These are phyloP conservation scores for Phytophthora citricola DNA, from an alignment of 352 stramenopile species.

Conservation along the genomic window DNA sequence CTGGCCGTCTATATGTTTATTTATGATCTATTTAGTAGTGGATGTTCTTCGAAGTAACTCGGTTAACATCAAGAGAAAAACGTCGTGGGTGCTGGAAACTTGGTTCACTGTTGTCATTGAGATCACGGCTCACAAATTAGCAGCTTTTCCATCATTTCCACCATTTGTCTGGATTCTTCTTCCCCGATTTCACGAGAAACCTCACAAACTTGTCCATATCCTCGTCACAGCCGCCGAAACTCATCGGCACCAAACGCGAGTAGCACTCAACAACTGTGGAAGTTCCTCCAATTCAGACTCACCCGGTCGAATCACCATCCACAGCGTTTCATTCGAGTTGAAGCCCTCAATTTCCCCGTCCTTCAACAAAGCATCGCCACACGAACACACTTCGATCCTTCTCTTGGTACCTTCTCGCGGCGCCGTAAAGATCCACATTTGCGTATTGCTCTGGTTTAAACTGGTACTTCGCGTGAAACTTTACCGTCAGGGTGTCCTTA, in stretches of 20 bases:
- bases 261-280: background rate
- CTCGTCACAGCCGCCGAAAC: background rate
- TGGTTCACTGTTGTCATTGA: background rate
- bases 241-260: background rate
- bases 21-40: no score
- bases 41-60: no score
- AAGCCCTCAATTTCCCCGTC: constrained; percentile 2
- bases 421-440: constrained; percentile 6
- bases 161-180: background rate
- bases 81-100: no score
- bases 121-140: background rate
- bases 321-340: background rate
- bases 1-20: no score
- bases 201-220: constrained; percentile 1
- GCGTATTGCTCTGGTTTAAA: background rate
- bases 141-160: constrained; percentile 2
- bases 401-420: background rate
- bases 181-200: background rate
- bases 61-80: no score
- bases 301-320: background rate
- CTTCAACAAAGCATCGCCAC: background rate
- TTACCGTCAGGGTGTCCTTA: constrained; percentile 33
- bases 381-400: background rate
- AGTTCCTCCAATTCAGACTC: background rate
- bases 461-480: constrained; percentile 30